These are phyloP conservation scores for Aspergillus alliaceus DNA, from an alignment of 2,329 filamentous ascomycete genomes.

Conservation along the genomic window DNA sequence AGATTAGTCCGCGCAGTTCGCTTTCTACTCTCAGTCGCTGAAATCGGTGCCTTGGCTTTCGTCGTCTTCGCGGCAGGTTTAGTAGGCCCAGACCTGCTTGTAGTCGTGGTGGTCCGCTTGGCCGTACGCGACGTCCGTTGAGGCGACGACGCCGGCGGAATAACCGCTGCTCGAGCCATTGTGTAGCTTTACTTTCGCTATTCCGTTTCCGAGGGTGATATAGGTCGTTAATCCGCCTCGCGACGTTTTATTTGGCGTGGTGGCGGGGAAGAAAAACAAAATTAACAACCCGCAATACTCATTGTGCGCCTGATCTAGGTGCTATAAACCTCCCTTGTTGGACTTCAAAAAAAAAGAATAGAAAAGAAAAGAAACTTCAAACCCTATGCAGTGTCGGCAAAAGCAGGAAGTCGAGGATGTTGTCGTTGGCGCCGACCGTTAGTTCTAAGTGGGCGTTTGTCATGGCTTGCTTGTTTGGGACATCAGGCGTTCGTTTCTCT, in stretches of 20 bases:
- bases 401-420: neutral
- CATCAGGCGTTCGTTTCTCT: conserved; percentile 3
- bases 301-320: conserved; percentile 4
- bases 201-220: neutral
- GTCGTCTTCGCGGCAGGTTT: conserved; percentile 12
- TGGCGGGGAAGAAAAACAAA: neutral
- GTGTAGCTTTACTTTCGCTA: neutral
- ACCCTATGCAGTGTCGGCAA: neutral
- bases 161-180: conserved; percentile 29
- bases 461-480: conserved; percentile 13
- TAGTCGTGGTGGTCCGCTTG: conserved; percentile 9
- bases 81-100: conserved; percentile 6
- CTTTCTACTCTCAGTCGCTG: conserved; percentile 14
- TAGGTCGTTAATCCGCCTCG: neutral
- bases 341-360: neutral
- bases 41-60: conserved; percentile 10
- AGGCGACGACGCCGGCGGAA: conserved; percentile 20
- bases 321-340: neutral
- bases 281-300: conserved; percentile 5
- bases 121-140: conserved; percentile 21
- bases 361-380: neutral
- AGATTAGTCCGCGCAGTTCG: conserved; percentile 7
- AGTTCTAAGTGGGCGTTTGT: conserved; percentile 1
- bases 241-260: conserved; percentile 2
- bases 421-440: conserved; percentile 3